Percentiles rank a stretch among this genome's conserved stretches.
Evolutionary conservation across 2,329 filamentous ascomycete species (phyloP).

Genomic region (Nothophaeocryptopus gaeumannii): DNA sequence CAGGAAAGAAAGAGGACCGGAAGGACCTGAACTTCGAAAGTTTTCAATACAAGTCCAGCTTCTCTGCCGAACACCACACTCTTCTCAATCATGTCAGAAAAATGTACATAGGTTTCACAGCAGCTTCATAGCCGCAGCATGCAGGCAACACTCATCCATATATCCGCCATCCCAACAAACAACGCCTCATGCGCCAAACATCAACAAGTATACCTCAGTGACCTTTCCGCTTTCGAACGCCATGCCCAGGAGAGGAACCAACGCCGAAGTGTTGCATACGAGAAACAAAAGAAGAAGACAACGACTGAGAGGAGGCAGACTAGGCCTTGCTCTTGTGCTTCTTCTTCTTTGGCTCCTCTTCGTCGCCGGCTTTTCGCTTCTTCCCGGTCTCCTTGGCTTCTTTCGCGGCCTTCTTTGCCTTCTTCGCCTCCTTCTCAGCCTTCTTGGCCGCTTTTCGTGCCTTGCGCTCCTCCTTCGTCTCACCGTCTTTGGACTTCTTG

Average conservation of each 20-base stretch:
- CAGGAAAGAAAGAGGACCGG: neutral
- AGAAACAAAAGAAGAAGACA: conserved; percentile 5
- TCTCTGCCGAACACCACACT: neutral
- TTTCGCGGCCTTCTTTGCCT: conserved; percentile 47
- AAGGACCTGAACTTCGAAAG: neutral
- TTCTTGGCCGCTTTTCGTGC: conserved; percentile 33
- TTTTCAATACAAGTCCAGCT: conserved; percentile 5
- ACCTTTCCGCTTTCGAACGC: neutral
- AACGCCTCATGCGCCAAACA: conserved; percentile 13
- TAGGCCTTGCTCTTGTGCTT: conserved; percentile 29
- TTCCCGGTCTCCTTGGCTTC: conserved; percentile 55
- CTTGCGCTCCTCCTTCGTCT: conserved; percentile 12
- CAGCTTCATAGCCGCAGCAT: conserved; percentile 2
- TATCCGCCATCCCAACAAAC: conserved; percentile 2
- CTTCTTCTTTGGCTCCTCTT: conserved; percentile 25
- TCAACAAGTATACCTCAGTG: conserved; percentile 6
- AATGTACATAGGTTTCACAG: conserved; percentile 14
- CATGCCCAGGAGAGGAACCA: neutral
- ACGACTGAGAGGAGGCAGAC: neutral
- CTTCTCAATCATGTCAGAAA: conserved; percentile 7
- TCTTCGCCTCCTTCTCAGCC: conserved; percentile 52
- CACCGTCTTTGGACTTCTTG: conserved; percentile 55
- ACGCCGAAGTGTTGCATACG: conserved; percentile 7
- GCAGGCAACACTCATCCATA: neutral
- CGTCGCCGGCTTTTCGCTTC: conserved; percentile 28